Conservation (phyloP, 2,329 filamentous ascomycete species). For the Colletotrichum sp. region DNA sequence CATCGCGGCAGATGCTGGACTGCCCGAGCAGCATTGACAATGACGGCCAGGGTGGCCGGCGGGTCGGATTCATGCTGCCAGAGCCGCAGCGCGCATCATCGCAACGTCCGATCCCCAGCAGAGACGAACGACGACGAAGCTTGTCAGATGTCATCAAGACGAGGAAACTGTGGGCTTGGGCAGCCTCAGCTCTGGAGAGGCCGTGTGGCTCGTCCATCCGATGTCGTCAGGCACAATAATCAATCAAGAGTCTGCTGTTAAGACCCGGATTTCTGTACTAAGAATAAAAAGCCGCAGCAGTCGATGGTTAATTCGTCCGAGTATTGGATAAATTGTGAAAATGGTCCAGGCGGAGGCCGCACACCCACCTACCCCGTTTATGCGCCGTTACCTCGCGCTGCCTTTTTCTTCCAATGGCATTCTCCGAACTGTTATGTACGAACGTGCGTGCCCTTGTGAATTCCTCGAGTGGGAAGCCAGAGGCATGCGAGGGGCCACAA, state of each 20-base stretch:
- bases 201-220: constrained; percentile 8
- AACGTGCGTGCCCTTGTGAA: constrained; percentile 9
- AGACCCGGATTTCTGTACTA: constrained; percentile 4
- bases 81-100: constrained; percentile 4
- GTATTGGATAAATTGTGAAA: constrained; percentile 16
- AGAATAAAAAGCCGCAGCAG: constrained; percentile 11
- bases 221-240: constrained; percentile 16
- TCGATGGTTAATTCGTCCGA: background rate
- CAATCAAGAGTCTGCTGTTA: background rate
- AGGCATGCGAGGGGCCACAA: constrained; percentile 13
- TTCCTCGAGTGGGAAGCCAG: constrained; percentile 2
- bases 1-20: constrained; percentile 2
- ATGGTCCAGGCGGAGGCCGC: constrained; percentile 13
- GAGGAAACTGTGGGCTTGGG: background rate
- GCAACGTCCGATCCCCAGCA: background rate
- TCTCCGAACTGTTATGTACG: background rate
- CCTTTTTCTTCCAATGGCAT: background rate
- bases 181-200: constrained; percentile 1
- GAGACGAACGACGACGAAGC: background rate
- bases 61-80: constrained; percentile 13
- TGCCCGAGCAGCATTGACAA: constrained; percentile 13
- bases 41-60: constrained; percentile 2
- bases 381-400: background rate
- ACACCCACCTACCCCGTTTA: constrained; percentile 7
- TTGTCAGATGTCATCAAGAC: constrained; percentile 4